Base-by-base conservation (phyloP, 371 early-diverging fungal genomes). In the Smittium culicis region DNA sequence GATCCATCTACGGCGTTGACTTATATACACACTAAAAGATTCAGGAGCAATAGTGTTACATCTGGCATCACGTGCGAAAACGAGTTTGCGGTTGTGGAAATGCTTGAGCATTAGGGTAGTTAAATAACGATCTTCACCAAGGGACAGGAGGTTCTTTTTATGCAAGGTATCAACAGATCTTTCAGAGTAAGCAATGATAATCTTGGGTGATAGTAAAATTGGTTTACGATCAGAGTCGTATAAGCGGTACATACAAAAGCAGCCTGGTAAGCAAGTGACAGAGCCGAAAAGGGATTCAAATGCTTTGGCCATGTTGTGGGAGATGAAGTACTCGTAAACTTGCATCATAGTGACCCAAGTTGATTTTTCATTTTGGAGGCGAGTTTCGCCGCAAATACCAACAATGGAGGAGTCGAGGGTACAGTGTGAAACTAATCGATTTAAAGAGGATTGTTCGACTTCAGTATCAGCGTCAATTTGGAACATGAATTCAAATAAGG, bases 71-170 rank as follows among this genome's bases (percentile, higher is more conserved):
- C 93, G 83, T 2, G 92, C 90, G 73, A 98, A 99, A 54, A 90
- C 89, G 79, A 92, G 86, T 77, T 93, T 93, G 79, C 32, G 92
- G 73, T 90, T 87, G 57, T 96, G 96, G 80, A 98, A 99, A 70
- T 94, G 89, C 74, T 97, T 97, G 73, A 99, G 78, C 85, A 98
- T 90, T 30, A 99, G 80, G 0, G 99, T 98, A 0, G 99, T 98
- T 72, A 95, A 75, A 71, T 94, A 99, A 1, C 96, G 88, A 74
- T 97, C 99, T 81, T 99, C 99, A 54, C 99, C 99, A 17, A 99
- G 82, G 62, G 94, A 88, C 33, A 99, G 79, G 63, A 99, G 80
- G 74, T 99, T 99, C 82, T 99, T 99, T 78, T 97, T 91, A 82
- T 99, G 97, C 60, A 99, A 78, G 0, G 99, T 99, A 69, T 93